Evolutionary conservation across 2,329 filamentous ascomycete genomes (phyloP).

Genomic region (Fusarium nygamai): DNA sequence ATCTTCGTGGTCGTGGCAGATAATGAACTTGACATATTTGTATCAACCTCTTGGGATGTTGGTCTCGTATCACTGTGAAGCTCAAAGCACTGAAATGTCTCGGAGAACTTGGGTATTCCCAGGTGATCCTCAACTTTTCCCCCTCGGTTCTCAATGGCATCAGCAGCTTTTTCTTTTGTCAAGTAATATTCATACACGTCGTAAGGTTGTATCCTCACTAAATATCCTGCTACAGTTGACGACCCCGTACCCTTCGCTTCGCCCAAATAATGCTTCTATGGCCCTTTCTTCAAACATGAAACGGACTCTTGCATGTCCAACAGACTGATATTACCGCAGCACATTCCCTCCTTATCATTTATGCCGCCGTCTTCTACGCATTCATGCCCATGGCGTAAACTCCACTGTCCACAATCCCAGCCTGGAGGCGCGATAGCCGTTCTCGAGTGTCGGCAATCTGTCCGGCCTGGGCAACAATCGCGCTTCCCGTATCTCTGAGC

Average conservation of each 20-base stretch:
- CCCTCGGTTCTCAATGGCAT: background rate
- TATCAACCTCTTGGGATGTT: background rate
- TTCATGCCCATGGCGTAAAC: slow-evolving; percentile 48
- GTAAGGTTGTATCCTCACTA: slow-evolving; percentile 27
- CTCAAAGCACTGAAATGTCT: background rate
- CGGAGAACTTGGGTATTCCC: background rate
- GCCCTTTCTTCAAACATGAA: background rate
- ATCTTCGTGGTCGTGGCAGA: slow-evolving; percentile 27
- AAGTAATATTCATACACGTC: slow-evolving; percentile 44
- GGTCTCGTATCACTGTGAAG: background rate
- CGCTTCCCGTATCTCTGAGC: slow-evolving; percentile 52
- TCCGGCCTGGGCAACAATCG: slow-evolving; percentile 54
- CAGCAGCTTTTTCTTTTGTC: slow-evolving; percentile 5
- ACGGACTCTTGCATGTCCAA: slow-evolving; percentile 21
- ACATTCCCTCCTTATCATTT: background rate
- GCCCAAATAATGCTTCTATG: slow-evolving; percentile 1
- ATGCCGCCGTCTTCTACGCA: slow-evolving; percentile 26
- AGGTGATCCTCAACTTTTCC: background rate
- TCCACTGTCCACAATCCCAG: slow-evolving; percentile 52
- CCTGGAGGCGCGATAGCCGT: slow-evolving; percentile 53
- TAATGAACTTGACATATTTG: slow-evolving; percentile 32
- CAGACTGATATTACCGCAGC: slow-evolving; percentile 19
- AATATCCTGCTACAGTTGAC: slow-evolving; percentile 9
- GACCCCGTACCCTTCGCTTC: background rate
- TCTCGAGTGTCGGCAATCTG: slow-evolving; percentile 56